Evolutionary conservation across 2,329 filamentous ascomycete species (phyloP).

Genomic region (Alternaria dauci): DNA sequence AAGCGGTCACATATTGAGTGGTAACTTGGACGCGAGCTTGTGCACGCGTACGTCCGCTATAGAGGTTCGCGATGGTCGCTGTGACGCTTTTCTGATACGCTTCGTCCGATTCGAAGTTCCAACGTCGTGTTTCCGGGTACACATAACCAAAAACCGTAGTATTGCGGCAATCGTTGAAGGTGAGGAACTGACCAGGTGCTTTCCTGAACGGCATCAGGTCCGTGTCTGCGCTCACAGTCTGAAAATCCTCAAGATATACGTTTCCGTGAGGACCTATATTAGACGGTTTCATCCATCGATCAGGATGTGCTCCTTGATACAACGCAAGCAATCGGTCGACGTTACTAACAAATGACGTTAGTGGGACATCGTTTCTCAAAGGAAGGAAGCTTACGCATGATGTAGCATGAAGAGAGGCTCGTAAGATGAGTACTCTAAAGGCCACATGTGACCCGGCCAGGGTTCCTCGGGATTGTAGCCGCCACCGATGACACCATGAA

Average conservation of each 20-base stretch:
- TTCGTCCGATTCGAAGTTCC: constrained; percentile 23
- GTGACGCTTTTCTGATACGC: constrained; percentile 21
- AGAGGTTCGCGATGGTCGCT: constrained; percentile 31
- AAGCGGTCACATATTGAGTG: background rate
- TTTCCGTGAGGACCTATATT: constrained; percentile 36
- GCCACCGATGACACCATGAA: constrained; percentile 57
- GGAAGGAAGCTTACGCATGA: constrained; percentile 48
- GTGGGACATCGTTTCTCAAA: no score
- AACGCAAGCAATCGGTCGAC: constrained; percentile 67
- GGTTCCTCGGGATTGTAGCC: constrained; percentile 20
- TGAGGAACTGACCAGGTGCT: constrained; percentile 38
- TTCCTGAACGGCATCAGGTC: constrained; percentile 53
- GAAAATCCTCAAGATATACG: constrained; percentile 51
- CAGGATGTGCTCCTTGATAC: constrained; percentile 76
- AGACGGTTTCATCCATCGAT: constrained; percentile 67
- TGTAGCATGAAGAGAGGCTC: constrained; percentile 68
- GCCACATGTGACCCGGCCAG: constrained; percentile 72
- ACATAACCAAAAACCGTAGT: constrained; percentile 43
- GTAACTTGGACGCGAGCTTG: constrained; percentile 18
- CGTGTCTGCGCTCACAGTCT: constrained; percentile 57
- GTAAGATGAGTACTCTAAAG: constrained; percentile 75
- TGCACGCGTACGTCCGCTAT: constrained; percentile 17
- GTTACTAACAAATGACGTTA: constrained; percentile 28
- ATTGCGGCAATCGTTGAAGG: constrained; percentile 34
- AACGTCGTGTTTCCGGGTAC: constrained; percentile 47